Base-by-base conservation (phyloP, 306 rosid species). In the Malus domestica region DNA sequence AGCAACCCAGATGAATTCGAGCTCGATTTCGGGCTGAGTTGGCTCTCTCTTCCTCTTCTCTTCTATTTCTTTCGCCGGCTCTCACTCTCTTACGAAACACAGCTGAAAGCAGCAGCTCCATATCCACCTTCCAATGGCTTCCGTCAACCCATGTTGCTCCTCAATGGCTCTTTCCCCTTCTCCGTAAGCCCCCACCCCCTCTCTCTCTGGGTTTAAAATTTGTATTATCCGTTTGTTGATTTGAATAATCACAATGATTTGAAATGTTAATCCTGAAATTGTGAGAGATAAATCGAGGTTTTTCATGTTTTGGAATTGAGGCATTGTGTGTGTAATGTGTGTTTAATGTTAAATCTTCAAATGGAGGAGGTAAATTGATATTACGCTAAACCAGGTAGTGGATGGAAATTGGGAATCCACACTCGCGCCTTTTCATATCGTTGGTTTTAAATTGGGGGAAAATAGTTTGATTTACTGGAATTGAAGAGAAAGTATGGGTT, bases 1-100 rank as follows among this genome's bases (percentile, higher is more conserved):
- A 27, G 29, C 29, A 27, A 91, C 98, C 93, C 81, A 93, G 1
- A 90, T 74, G 86, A 94, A 94, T 25, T 91, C 93, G 19, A 94
- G 94, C 72, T 90, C 89, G 78, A 94, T 90, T 71, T 88, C 87
- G 0, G 87, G 78, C 18, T 85, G 79, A 76, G 75, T 80, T 20
- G 80, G 82, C 3, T 3, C 23, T 3, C 23, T 55, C 23, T 11
- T n/a, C 12, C 14, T 60, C 32, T 5, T 60, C 18, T 60, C 65
- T 12, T 60, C 33, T 4, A 4, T 60, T 12, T 46, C 52, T 46
- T 40, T 40, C 45, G 51, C 51, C 51, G 45, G 45, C 3, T 11
- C 64, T 2, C 66, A 5, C 10, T 3, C 14, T 13, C 33, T 29
- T 25, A 25, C 40, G 25, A 1, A 25, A 25, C 25, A 25, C 25